A percentile compares a stretch with the other conserved stretches of the same genome.
Conservation (phyloP, 2,329 filamentous ascomycete genomes). For the Polytolypa hystricis region DNA sequence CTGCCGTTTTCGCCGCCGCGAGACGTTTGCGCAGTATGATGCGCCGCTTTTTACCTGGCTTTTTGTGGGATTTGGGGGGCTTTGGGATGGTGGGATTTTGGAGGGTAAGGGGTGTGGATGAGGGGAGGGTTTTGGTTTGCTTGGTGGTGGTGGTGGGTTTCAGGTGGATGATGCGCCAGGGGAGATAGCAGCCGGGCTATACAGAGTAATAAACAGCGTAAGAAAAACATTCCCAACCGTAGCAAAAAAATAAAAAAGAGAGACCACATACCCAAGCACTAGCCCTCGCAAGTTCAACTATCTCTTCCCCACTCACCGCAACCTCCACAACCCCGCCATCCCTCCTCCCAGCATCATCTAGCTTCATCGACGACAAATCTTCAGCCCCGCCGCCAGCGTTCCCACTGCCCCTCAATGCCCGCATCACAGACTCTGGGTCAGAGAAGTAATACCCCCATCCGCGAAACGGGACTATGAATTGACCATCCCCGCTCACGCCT, state of each 20-base stretch:
- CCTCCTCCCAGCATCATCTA: neutral
- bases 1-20: constrained; percentile 17
- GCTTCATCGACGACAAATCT: neutral
- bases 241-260: neutral
- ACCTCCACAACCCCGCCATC: constrained; percentile 21
- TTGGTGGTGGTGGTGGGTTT: constrained; percentile 14
- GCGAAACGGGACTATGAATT: constrained; percentile 30
- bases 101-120: constrained; percentile 16
- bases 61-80: constrained; percentile 23
- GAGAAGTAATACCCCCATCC: constrained; percentile 34
- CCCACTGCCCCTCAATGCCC: constrained; percentile 2
- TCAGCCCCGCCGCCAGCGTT: constrained; percentile 3
- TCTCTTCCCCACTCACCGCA: constrained; percentile 25
- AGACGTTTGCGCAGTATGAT: constrained; percentile 28
- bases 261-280: constrained; percentile 24
- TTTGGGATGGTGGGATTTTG: constrained; percentile 8
- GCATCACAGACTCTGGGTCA: constrained; percentile 18
- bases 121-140: constrained; percentile 20
- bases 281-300: constrained; percentile 20
- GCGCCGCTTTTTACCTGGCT: constrained; percentile 34
- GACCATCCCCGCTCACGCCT: constrained; percentile 19
- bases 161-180: constrained; percentile 30
- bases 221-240: no score
- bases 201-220: neutral
- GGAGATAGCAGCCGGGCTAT: constrained; percentile 31